A percentile compares a stretch with the other conserved stretches of the same genome.
Evolutionary conservation across 495 filamentous ascomycete genomes (phyloP).

Genomic region (Hyaloscypha finlandica): DNA sequence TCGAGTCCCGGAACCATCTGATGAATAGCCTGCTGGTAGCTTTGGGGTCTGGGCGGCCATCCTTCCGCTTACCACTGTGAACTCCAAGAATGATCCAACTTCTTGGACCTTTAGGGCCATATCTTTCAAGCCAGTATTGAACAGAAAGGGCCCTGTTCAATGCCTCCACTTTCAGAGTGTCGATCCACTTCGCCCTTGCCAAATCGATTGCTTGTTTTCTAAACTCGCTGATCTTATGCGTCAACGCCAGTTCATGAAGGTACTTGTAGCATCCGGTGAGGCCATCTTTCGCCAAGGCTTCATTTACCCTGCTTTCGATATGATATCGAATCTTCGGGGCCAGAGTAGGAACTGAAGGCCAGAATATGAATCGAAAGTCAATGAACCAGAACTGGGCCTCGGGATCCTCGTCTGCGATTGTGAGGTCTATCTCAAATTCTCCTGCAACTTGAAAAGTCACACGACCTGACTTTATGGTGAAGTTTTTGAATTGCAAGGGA

Average conservation of each 20-base stretch:
- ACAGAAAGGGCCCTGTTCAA: conserved; percentile 78
- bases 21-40: conserved; percentile 56
- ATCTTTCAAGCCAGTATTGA: conserved; percentile 81
- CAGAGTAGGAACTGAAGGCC: conserved; percentile 61
- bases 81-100: conserved; percentile 92
- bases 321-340: conserved; percentile 59
- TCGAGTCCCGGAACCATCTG: conserved; percentile 83
- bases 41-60: conserved; percentile 37
- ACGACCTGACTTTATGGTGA: conserved; percentile 72
- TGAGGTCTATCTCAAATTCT: conserved; percentile 93
- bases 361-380: conserved; percentile 83
- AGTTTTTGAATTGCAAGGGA: conserved; percentile 71
- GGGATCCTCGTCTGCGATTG: conserved; percentile 78
- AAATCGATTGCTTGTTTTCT: conserved; percentile 74
- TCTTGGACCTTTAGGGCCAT: conserved; percentile 58
- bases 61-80: conserved; percentile 56
- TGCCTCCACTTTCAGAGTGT: conserved; percentile 70
- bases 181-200: conserved; percentile 68
- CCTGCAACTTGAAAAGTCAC: conserved; percentile 80
- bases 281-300: conserved; percentile 62
- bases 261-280: conserved; percentile 78
- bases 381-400: conserved; percentile 87
- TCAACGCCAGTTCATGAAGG: conserved; percentile 81
- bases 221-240: conserved; percentile 81
- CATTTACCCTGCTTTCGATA: conserved; percentile 72